Evolutionary conservation across 192 early-diverging fungal genomes (phyloP).

Genomic region (Backusella tarrabulga): DNA sequence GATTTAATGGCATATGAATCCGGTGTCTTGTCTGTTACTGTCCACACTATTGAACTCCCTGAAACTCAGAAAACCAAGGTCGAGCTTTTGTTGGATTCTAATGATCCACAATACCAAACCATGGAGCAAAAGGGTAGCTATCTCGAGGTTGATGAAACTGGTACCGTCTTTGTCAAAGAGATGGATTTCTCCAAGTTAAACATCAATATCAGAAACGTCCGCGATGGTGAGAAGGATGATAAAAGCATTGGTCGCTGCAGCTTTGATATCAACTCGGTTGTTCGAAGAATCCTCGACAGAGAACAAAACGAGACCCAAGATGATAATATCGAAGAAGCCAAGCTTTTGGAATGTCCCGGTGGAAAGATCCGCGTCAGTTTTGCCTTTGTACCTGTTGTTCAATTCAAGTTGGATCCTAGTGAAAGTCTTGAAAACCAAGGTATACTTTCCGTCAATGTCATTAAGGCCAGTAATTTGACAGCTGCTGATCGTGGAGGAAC

Average conservation of each 20-base stretch:
- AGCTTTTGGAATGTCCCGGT: slow-evolving; percentile 16
- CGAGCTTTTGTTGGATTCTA: slow-evolving; percentile 49
- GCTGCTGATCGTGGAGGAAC: slow-evolving; percentile 71
- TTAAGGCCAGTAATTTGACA: slow-evolving; percentile 57
- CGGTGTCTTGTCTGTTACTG: slow-evolving; percentile 51
- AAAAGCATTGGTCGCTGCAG: slow-evolving; percentile 8
- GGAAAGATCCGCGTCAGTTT: slow-evolving; percentile 43
- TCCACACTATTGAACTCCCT: slow-evolving; percentile 42
- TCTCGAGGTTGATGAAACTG: slow-evolving; percentile 40
- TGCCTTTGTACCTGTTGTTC: slow-evolving; percentile 42
- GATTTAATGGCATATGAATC: slow-evolving; percentile 39
- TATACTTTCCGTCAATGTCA: slow-evolving; percentile 56
- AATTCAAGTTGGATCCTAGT: slow-evolving; percentile 41
- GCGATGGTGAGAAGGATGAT: slow-evolving; percentile 40
- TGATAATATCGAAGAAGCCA: slow-evolving; percentile 4
- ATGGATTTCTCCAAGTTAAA: slow-evolving; percentile 55
- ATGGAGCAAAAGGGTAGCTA: slow-evolving; percentile 32
- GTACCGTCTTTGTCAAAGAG: slow-evolving; percentile 55
- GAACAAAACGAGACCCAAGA: slow-evolving; percentile 7
- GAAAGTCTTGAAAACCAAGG: slow-evolving; percentile 66
- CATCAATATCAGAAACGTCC: slow-evolving; percentile 38
- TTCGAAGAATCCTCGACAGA: not conserved
- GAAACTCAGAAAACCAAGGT: slow-evolving; percentile 25
- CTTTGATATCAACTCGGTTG: not conserved
- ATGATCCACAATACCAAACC: slow-evolving; percentile 42